Percentiles rank a stretch among this genome's conserved stretches.
phyloP scores from a whole-genome alignment of 257 asterid genomes.

The Solanum habrochaites region DNA sequence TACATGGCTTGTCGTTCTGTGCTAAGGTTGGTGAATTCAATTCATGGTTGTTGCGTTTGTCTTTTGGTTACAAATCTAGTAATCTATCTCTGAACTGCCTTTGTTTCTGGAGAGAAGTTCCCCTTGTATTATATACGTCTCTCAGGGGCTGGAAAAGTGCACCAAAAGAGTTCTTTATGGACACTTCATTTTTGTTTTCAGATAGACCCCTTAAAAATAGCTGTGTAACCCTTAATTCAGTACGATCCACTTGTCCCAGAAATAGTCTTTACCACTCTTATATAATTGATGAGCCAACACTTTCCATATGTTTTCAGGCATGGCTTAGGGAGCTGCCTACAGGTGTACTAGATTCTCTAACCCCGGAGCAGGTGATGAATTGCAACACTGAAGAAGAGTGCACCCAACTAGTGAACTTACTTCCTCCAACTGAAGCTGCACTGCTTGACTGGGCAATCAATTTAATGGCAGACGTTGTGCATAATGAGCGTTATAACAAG shows the following conservation, averaged over 20 bases:
- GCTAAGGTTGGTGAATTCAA: not conserved
- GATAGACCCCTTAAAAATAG: not conserved
- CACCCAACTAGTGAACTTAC: slow-evolving; percentile 35
- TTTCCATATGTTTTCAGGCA: slow-evolving; percentile 34
- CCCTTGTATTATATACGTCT: not conserved
- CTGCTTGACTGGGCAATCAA: slow-evolving; percentile 76
- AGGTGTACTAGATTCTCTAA: slow-evolving; percentile 65
- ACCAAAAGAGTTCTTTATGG: not conserved
- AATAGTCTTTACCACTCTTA: not conserved
- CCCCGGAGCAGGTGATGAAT: slow-evolving; percentile 69
- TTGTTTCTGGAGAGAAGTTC: not conserved
- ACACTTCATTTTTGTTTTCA: not conserved
- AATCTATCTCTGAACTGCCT: not conserved
- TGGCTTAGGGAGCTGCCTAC: slow-evolving; percentile 88
- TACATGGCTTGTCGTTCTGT: not conserved
- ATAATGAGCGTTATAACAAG: slow-evolving; percentile 50
- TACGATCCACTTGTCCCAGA: not conserved
- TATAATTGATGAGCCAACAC: not conserved
- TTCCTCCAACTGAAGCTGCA: slow-evolving; percentile 58
- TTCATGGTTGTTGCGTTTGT: not conserved
- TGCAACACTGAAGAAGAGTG: slow-evolving; percentile 86
- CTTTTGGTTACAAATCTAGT: not conserved
- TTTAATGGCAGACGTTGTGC: slow-evolving; percentile 71
- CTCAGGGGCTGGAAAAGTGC: not conserved
- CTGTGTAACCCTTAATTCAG: not conserved